Evolutionary conservation across 306 rosid species (phyloP), one percentile per base, ranked within the genome.

Genomic region (Medicago ruthenica): DNA sequence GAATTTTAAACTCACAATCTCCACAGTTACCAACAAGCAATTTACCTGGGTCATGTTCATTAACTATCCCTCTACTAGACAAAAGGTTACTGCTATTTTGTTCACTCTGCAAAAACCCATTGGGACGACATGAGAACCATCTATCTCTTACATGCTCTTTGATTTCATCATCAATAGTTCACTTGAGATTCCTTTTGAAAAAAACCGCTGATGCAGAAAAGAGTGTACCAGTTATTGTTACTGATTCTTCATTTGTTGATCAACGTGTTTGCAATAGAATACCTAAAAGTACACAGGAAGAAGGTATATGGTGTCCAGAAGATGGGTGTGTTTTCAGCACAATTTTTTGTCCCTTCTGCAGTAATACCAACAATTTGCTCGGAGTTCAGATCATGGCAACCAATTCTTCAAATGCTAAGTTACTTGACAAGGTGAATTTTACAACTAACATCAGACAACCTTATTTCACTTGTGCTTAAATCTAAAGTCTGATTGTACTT

Each of bases 381-480:
- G 98, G 98, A 22, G 94, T 89, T 71, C 91, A 86, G 83, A 73
- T 90, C 78, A 50, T 91, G 89, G 98, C 98, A 53, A 85, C 95
- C 50, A 61, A 91, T 83, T 80, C 87, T 76, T 83, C 93, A 71
- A 94, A 89, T 78, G 76, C 79, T 82, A 93, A 88, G 74, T 83
- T 94, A 75, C 91, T 88, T 34, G 83, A 94, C 81, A 91, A 90
- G 96, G 96, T 91, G 72, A 45, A 47, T 63, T 83, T 44, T 61
- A 64, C n/a, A 31, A 44, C 70, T 50, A 65, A 55, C 60, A 3
- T 67, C 44, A 67, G 37, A 73, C 79, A 75, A 31, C 77, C 15
- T 66, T 71, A 17, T 50, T 72, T 71, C 61, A 40, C 31, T 36
- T 63, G 78, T 72, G 74, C 79, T 68, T 67, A 62, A 76, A 54